Percentiles rank a stretch among this genome's conserved stretches.
These are phyloP conservation scores for Puccinia coronata DNA, from an alignment of 1,284 basidiomycete species.

Conservation along the genomic window DNA sequence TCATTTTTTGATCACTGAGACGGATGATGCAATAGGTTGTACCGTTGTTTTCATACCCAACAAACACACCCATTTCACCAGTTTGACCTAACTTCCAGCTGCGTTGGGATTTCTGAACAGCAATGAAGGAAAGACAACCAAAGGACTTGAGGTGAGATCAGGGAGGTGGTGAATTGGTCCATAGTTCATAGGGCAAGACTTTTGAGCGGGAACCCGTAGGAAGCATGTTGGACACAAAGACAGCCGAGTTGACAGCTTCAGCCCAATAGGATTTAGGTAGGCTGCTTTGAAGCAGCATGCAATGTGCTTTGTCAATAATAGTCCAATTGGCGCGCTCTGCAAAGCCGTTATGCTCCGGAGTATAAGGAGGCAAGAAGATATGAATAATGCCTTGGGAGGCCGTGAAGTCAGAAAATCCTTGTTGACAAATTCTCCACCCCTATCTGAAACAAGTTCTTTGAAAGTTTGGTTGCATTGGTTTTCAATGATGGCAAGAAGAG, in stretches of 20 bases:
- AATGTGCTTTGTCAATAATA: slow-evolving; percentile 53
- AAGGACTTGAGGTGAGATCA: not conserved
- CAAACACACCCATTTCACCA: no score
- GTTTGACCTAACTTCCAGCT: no score
- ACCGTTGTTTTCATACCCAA: not conserved
- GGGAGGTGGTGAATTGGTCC: not conserved
- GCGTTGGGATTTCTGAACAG: not conserved
- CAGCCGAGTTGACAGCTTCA: slow-evolving; percentile 56
- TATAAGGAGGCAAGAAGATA: slow-evolving; percentile 59
- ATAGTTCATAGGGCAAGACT: not conserved
- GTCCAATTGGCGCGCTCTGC: slow-evolving; percentile 57
- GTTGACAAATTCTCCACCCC: slow-evolving; percentile 57
- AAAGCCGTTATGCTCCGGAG: slow-evolving; percentile 58
- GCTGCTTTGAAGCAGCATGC: slow-evolving; percentile 54
- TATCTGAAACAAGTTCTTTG: slow-evolving; percentile 53
- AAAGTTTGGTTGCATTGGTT: not conserved
- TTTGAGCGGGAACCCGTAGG: slow-evolving; percentile 20
- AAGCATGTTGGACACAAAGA: slow-evolving; percentile 59
- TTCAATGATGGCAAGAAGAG: not conserved
- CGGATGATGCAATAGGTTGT: not conserved
- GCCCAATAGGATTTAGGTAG: slow-evolving; percentile 59
- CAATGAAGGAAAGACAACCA: not conserved
- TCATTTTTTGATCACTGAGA: not conserved
- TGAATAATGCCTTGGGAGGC: slow-evolving; percentile 56
- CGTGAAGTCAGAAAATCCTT: slow-evolving; percentile 55